phyloP scores from a whole-genome alignment of 169 alveolate genomes.

The Cyclospora cayetanensis region DNA sequence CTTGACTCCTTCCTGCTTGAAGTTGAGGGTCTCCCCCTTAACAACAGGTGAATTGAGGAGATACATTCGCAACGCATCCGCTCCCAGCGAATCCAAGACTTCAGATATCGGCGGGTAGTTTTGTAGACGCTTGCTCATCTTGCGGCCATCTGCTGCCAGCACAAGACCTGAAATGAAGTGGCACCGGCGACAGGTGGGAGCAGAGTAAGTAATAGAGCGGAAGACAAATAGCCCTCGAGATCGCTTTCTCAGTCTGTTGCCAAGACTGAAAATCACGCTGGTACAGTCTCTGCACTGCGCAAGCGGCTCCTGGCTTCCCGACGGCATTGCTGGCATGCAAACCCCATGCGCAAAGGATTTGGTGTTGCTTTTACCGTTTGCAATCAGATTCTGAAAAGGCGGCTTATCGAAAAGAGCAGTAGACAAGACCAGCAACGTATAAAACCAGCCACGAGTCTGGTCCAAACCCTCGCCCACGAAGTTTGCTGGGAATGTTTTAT shows the following conservation, averaged over 20 bases:
- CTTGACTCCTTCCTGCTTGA: constrained; percentile 94
- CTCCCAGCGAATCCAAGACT: constrained; percentile 89
- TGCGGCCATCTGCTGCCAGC: constrained; percentile 97
- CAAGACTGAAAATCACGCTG: background rate
- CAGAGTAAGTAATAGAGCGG: background rate
- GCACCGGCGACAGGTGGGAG: background rate
- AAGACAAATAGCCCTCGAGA: background rate
- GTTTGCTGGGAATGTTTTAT: constrained; percentile 97
- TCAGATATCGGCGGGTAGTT: constrained; percentile 83
- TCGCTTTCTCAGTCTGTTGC: background rate
- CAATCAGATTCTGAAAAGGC: constrained; percentile 96
- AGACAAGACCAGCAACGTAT: constrained; percentile 93
- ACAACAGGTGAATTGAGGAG: constrained; percentile 97
- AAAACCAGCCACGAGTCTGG: constrained; percentile 99
- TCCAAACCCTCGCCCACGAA: constrained; percentile 99
- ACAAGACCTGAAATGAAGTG: constrained; percentile 79
- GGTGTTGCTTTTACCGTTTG: constrained; percentile 86
- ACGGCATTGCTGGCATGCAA: no score
- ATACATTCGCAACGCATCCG: constrained; percentile 95
- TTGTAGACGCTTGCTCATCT: constrained; percentile 97
- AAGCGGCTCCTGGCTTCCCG: no score
- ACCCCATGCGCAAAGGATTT: no score
- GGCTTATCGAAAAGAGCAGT: constrained; percentile 92
- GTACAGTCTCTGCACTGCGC: background rate
- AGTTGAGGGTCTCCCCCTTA: constrained; percentile 95